Base-by-base conservation (phyloP, 1,139 yeast genomes). In the Saccharomycopsis phalli region DNA sequence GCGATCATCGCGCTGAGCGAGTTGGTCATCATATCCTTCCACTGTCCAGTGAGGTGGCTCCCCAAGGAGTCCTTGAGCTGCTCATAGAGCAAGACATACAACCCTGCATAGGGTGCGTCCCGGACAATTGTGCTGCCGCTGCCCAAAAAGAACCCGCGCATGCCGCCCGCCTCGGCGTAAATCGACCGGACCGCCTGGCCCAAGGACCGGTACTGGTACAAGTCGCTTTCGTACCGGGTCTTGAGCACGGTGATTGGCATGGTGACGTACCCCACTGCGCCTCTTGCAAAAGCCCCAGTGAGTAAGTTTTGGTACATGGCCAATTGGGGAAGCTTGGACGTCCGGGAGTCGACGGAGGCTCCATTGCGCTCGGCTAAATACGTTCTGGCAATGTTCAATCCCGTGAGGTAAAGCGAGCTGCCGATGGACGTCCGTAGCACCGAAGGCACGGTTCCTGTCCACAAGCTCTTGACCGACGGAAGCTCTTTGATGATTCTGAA, bases 221-320 rank as follows among this genome's bases (percentile, higher is more conserved):
- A 51, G 40, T 81, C 81, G 4, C 87, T 78, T 59, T 91, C 97
- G 53, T 73, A 87, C 34, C 97, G 68, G 8, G 94, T 93, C 55
- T 91, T 91, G 36, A 91, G 62, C n/a, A 91, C 77, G 0, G 98
- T 91, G n/a, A 91, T 74, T 0, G 98, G 98, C 98, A 91, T 91
- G n/a, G 95, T 86, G 17, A 83, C 49, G 49, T 81, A 70, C 1
- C 98, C 98, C 4, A 87, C 95, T 2, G 73, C 49, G 0, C 91
- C 88, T 43, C 98, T 66, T 1, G 93, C 81, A 2, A 78, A 53
- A 35, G 84, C 84, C 2, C 98, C 98, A 1, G 88, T 69, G 3
- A 74, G 46, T 43, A 88, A 61, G 55, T 91, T 91, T 46, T 80
- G 88, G 36, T 66, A 53, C 50, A 77, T 78, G 3, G 83, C 67